These are phyloP conservation scores for Cryptococcus floricola DNA, from an alignment of 1,284 basidiomycete species.

Conservation along the genomic window DNA sequence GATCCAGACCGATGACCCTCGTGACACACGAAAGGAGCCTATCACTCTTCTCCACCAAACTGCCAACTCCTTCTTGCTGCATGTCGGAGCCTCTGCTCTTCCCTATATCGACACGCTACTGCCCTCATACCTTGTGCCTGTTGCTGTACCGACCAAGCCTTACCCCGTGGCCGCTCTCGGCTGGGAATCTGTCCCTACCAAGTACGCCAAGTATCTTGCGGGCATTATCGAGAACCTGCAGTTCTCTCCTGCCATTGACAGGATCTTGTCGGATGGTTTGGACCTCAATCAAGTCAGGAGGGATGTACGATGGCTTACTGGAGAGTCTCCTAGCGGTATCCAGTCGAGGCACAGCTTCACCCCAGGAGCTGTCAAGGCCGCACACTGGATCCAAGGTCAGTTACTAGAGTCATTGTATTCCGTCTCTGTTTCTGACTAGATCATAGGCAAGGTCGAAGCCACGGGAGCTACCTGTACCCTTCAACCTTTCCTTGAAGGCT, in stretches of 20 bases:
- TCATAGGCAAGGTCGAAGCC: conserved; percentile 56
- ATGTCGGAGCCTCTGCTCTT: conserved; percentile 28
- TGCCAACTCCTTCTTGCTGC: conserved; percentile 29
- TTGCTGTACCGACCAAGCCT: conserved; percentile 34
- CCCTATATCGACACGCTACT: conserved; percentile 44
- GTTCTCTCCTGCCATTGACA: conserved; percentile 37
- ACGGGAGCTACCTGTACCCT: conserved; percentile 70
- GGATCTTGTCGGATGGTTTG: conserved; percentile 58
- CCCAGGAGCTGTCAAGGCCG: conserved; percentile 63
- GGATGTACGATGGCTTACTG: conserved; percentile 74
- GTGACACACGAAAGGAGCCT: background rate
- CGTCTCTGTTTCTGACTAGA: background rate
- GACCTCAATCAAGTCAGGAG: conserved; percentile 58
- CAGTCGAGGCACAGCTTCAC: conserved; percentile 73
- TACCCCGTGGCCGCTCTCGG: conserved; percentile 10
- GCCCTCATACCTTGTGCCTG: conserved; percentile 41
- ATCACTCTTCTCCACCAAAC: conserved; percentile 26
- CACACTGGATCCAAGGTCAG: conserved; percentile 66
- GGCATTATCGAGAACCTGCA: conserved; percentile 41
- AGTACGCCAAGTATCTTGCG: conserved; percentile 37
- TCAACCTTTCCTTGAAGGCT: conserved; percentile 62
- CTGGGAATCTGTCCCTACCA: conserved; percentile 31
- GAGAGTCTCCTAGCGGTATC: conserved; percentile 64
- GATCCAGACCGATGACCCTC: background rate
- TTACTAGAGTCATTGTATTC: background rate